phyloP scores from a whole-genome alignment of 805 yeast species.

The Saturnispora kantuleensis region DNA sequence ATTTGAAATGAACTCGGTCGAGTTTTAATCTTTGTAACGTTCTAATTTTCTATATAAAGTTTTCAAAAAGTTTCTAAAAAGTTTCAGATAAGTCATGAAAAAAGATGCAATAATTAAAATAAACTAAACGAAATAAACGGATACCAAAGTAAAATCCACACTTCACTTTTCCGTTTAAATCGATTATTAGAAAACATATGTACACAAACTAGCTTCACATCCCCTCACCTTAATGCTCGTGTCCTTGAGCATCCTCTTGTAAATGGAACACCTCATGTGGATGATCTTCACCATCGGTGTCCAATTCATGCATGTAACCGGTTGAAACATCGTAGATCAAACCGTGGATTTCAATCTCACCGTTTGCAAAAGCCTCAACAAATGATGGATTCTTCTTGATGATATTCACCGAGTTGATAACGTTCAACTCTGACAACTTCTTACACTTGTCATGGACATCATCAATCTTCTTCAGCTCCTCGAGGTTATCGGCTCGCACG shows the following conservation, averaged over 20 bases:
- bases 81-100: no score
- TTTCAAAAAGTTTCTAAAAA: no score
- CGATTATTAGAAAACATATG: background rate
- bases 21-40: slow-evolving; percentile 3
- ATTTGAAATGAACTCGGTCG: slow-evolving; percentile 11
- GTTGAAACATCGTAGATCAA: slow-evolving; percentile 73
- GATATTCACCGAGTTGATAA: slow-evolving; percentile 59
- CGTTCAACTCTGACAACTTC: slow-evolving; percentile 66
- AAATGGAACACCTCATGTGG: slow-evolving; percentile 21
- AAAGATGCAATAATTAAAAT: no score
- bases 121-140: background rate
- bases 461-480: slow-evolving; percentile 37
- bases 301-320: slow-evolving; percentile 44
- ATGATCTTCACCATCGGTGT: slow-evolving; percentile 18
- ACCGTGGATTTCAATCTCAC: slow-evolving; percentile 71
- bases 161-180: background rate
- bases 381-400: slow-evolving; percentile 60
- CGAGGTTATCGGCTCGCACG: slow-evolving; percentile 50
- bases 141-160: background rate
- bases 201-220: background rate
- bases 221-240: slow-evolving; percentile 4
- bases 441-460: slow-evolving; percentile 48
- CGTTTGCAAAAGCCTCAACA: slow-evolving; percentile 48
- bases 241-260: slow-evolving; percentile 12
- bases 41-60: no score